Evolutionary conservation across 1,284 basidiomycete genomes (phyloP), one percentile per base, ranked within the genome.

Genomic region (Sphagnurus paluster): DNA sequence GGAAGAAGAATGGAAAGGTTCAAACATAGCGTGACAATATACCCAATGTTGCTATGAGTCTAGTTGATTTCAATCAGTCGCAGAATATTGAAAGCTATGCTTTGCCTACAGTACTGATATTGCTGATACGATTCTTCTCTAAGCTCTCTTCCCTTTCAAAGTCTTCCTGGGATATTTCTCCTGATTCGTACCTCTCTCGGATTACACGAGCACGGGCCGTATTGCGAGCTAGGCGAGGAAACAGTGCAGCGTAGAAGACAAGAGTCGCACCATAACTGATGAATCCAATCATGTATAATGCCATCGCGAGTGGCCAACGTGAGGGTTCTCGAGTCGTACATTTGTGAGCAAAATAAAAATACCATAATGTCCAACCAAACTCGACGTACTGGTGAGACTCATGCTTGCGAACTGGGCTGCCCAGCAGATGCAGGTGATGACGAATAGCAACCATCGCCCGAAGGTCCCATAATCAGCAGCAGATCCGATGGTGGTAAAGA

Each of bases 81-180:
- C 38, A 56, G 55, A 50, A 61, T 13, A 21, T 1, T 23, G 10
- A n/a, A 2, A 42, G 24, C 14, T 32, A 2, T 21, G 16, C 29
- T 23, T 25, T 17, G 59, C 78, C 52, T 45, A 93, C 86, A 10
- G 89, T 91, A 55, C 84, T 85, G 53, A 90, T 88, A 57, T 94
- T 94, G 58, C 87, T 87, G 50, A 94, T 87, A 44, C 86, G 71
- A 58, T 91, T 93, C 71, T 90, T 88, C 67, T 91, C 84, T 40
- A 93, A 60, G 44, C 83, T 87, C 59, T 92, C 90, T 57, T 90
- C 86, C 4, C 59, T 57, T 58, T 90, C 88, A 57, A 88, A 90
- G 54, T 79, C 81, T 40, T 84, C 83, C 2, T 68, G 62, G 0
- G 71, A 59, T 14, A 82, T 79, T 54, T 83, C 75, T 0, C 84